Percentiles rank a stretch among this genome's conserved stretches.
phyloP scores from a whole-genome alignment of 2,329 filamentous ascomycete genomes.

The Chaetomiaceae sp. region DNA sequence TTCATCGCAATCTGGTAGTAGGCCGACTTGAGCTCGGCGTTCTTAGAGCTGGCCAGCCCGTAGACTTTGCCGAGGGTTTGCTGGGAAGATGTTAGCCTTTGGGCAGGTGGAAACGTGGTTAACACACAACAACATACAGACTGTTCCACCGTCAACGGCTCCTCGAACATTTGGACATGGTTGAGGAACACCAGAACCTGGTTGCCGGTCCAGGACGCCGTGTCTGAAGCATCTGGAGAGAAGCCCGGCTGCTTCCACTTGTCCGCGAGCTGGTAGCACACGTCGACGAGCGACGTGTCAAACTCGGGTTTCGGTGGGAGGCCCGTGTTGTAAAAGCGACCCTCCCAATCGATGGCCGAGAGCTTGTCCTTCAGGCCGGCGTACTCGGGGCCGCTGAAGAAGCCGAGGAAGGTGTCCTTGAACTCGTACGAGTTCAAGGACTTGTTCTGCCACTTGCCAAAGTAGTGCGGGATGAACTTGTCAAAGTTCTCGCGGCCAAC shows the following conservation, averaged over 20 bases:
- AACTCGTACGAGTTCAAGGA: constrained; percentile 94
- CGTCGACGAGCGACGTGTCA: constrained; percentile 79
- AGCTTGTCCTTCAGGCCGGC: constrained; percentile 58
- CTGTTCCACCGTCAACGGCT: constrained; percentile 56
- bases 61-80: constrained; percentile 69
- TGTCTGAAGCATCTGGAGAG: constrained; percentile 60
- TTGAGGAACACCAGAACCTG: constrained; percentile 91
- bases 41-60: constrained; percentile 65
- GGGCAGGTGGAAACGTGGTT: neutral
- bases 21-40: constrained; percentile 77
- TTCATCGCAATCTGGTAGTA: constrained; percentile 76
- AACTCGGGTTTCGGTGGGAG: constrained; percentile 86
- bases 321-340: constrained; percentile 81
- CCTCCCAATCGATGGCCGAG: constrained; percentile 77
- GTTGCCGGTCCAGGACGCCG: constrained; percentile 71
- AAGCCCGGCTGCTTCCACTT: constrained; percentile 70
- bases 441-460: constrained; percentile 74
- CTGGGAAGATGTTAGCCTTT: constrained; percentile 13
- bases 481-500: constrained; percentile 85
- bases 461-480: constrained; percentile 94
- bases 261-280: constrained; percentile 73
- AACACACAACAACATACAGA: constrained; percentile 37
- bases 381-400: constrained; percentile 66
- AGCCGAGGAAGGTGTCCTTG: constrained; percentile 77
- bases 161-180: constrained; percentile 60